Evolutionary conservation across 495 filamentous ascomycete genomes (phyloP).

Genomic region (Massariosphaeria phaeospora): DNA sequence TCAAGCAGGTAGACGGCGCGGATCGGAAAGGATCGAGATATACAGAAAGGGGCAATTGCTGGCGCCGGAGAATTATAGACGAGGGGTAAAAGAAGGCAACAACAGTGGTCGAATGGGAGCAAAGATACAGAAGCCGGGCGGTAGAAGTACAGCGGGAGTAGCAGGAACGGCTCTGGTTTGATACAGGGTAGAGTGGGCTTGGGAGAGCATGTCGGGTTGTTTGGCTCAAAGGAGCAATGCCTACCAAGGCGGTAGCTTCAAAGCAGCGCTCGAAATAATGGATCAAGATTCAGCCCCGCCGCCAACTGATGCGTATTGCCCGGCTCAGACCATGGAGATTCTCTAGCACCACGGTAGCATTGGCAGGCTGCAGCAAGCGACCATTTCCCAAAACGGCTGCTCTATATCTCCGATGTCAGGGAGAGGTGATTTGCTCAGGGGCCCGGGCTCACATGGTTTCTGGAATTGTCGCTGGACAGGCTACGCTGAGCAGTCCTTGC

Average conservation of each 20-base stretch:
- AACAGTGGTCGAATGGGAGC: slow-evolving; percentile 15
- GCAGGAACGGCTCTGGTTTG: slow-evolving; percentile 9
- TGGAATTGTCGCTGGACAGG: slow-evolving; percentile 32
- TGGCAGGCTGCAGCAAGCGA: slow-evolving; percentile 36
- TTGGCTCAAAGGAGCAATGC: slow-evolving; percentile 32
- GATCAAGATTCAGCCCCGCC: slow-evolving; percentile 33
- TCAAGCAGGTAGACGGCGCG: slow-evolving; percentile 5
- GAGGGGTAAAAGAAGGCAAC: slow-evolving; percentile 4
- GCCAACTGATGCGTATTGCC: slow-evolving; percentile 31
- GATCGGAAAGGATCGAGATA: neutral
- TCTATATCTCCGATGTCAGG: slow-evolving; percentile 36
- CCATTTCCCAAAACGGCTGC: slow-evolving; percentile 32
- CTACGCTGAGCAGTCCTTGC: slow-evolving; percentile 32
- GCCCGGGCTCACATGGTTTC: slow-evolving; percentile 29
- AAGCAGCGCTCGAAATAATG: slow-evolving; percentile 16
- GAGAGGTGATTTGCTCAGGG: slow-evolving; percentile 32
- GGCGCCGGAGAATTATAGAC: slow-evolving; percentile 20
- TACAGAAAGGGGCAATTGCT: slow-evolving; percentile 12
- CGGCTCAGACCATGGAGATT: slow-evolving; percentile 30
- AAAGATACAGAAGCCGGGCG: slow-evolving; percentile 10
- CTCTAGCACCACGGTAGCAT: slow-evolving; percentile 36
- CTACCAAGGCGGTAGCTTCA: slow-evolving; percentile 31
- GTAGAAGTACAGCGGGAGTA: slow-evolving; percentile 26
- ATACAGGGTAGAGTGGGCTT: slow-evolving; percentile 26
- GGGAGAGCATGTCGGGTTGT: slow-evolving; percentile 28